Evolutionary conservation across 805 yeast genomes (phyloP).

Genomic region (Metschnikowia continentalis): DNA sequence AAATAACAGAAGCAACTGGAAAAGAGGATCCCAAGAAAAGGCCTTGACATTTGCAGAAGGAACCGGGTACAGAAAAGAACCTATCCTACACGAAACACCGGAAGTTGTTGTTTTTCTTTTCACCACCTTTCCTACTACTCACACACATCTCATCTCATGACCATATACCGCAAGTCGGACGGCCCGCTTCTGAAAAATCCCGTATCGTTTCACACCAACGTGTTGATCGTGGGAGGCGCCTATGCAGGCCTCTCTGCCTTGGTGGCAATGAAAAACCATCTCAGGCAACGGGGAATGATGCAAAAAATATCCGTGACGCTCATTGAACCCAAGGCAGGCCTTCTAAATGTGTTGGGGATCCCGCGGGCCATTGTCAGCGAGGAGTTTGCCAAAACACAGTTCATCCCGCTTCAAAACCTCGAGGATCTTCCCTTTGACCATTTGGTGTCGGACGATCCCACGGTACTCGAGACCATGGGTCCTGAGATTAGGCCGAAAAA

Average conservation of each 20-base stretch:
- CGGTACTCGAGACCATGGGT: conserved; percentile 16
- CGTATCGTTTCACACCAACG: conserved; percentile 27
- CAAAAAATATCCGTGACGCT: conserved; percentile 28
- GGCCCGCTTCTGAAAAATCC: conserved; percentile 10
- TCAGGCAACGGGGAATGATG: conserved; percentile 15
- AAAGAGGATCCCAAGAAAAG: not conserved
- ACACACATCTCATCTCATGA: not conserved
- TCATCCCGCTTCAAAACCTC: conserved; percentile 28
- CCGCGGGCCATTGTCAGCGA: conserved; percentile 37
- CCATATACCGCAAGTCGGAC: conserved; percentile 6
- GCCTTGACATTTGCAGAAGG: not conserved
- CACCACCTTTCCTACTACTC: not conserved
- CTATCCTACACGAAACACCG: not conserved
- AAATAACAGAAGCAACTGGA: not conserved
- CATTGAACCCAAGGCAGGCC: conserved; percentile 39
- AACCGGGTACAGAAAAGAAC: not conserved
- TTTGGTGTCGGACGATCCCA: conserved; percentile 23
- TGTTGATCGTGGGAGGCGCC: conserved; percentile 40
- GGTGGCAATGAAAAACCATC: conserved; percentile 25
- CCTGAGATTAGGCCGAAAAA: conserved; percentile 10
- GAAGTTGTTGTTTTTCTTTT: not conserved
- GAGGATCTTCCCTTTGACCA: conserved; percentile 27
- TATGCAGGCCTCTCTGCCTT: conserved; percentile 39
- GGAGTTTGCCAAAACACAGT: conserved; percentile 38
- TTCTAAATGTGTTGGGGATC: conserved; percentile 37